Conservation (phyloP, 805 yeast species). For the Saccharomyces paradoxus region DNA sequence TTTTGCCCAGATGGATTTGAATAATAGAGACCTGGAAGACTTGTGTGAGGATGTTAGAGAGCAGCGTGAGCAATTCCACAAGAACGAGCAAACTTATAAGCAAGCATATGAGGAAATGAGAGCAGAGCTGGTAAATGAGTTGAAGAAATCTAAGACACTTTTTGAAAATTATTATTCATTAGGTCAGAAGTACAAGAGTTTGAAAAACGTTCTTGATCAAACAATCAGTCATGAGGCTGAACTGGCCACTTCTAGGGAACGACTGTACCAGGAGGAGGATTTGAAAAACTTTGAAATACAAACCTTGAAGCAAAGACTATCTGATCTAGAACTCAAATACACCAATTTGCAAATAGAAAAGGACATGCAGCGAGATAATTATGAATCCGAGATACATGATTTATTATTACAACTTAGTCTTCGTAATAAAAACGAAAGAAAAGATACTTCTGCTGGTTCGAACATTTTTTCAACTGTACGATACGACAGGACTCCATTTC, state of each 20-base stretch:
- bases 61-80: conserved; percentile 4
- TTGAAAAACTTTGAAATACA: not conserved
- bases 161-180: conserved; percentile 32
- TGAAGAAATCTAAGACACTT: conserved; percentile 28
- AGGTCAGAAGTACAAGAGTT: conserved; percentile 26
- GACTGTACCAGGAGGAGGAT: not conserved
- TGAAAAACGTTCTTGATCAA: conserved; percentile 9
- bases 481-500: not conserved
- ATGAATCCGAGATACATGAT: not conserved
- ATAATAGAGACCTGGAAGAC: conserved; percentile 16
- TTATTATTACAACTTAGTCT: not conserved
- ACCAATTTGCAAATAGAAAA: not conserved
- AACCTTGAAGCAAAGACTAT: not conserved
- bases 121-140: conserved; percentile 28
- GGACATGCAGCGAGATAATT: not conserved
- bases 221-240: not conserved
- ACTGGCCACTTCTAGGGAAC: not conserved
- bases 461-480: not conserved
- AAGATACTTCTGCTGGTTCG: not conserved
- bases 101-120: conserved; percentile 22
- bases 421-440: not conserved
- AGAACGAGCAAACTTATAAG: conserved; percentile 10
- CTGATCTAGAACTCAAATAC: not conserved
- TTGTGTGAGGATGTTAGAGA: conserved; percentile 10
- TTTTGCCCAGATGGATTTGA: conserved; percentile 19